phyloP scores from a whole-genome alignment of 129 eudicot species.

The Silybum marianum region DNA sequence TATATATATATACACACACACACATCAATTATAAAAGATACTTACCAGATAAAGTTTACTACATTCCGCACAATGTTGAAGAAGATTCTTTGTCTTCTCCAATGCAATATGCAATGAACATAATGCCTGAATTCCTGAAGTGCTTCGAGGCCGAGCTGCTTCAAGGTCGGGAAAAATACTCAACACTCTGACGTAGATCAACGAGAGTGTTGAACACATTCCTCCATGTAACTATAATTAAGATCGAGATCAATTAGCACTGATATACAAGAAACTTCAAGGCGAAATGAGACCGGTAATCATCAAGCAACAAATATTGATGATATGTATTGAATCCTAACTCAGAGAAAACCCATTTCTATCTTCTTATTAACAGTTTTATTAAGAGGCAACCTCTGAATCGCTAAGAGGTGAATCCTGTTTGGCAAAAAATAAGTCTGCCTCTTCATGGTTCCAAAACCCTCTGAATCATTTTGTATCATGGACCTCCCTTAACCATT shows the following conservation, averaged over 20 bases:
- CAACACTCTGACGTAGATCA: conserved; percentile 66
- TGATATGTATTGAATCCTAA: background rate
- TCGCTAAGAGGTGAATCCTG: too few species aligned
- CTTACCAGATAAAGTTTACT: conserved; percentile 93
- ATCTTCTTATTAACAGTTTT: background rate
- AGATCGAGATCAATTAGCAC: conserved; percentile 22
- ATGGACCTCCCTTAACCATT: too few species aligned
- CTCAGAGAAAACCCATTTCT: background rate
- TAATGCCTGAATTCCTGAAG: conserved; percentile 90
- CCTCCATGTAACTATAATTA: conserved; percentile 82
- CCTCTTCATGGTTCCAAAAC: too few species aligned
- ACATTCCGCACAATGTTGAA: conserved; percentile 92
- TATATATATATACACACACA: too few species aligned
- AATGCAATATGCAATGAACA: conserved; percentile 90
- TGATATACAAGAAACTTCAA: conserved; percentile 17
- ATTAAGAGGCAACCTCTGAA: too few species aligned
- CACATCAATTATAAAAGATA: background rate
- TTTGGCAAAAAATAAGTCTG: too few species aligned
- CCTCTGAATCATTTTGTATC: too few species aligned
- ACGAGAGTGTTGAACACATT: conserved; percentile 72
- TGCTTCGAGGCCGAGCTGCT: conserved; percentile 96
- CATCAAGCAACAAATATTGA: background rate
- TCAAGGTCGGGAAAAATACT: conserved; percentile 76
- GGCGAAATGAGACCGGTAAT: background rate
- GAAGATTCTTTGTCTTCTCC: conserved; percentile 85